Conservation (phyloP, 805 yeast species). For the Wickerhamiella domercqiae region DNA sequence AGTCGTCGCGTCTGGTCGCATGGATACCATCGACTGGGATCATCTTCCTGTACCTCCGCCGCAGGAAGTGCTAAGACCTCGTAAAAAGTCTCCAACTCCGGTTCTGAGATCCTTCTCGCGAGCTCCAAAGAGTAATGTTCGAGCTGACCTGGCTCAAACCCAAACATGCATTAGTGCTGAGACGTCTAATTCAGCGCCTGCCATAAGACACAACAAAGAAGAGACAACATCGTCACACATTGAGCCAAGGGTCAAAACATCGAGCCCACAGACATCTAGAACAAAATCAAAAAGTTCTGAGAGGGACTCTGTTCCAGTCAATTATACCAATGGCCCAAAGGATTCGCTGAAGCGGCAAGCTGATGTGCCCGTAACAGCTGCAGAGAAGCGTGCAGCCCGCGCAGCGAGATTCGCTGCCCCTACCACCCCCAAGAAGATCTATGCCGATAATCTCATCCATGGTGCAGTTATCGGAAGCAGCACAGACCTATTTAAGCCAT, state of each 20-base stretch:
- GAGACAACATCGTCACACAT: too few relatives aligned
- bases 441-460: neutral
- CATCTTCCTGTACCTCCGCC: neutral
- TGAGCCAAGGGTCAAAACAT: too few relatives aligned
- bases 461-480: slow-evolving; percentile 45
- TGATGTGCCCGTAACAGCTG: neutral
- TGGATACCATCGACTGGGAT: neutral
- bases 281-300: neutral
- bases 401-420: slow-evolving; percentile 1
- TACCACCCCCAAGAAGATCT: neutral
- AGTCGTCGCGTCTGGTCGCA: neutral
- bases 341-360: too few relatives aligned
- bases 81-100: neutral
- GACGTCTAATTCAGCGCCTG: neutral
- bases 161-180: neutral
- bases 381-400: neutral
- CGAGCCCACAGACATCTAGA: neutral
- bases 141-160: neutral
- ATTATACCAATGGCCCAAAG: too few relatives aligned
- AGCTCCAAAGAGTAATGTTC: too few relatives aligned
- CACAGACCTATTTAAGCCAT: slow-evolving; percentile 54
- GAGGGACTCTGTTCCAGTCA: too few relatives aligned
- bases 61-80: neutral
- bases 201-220: neutral
- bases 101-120: too few relatives aligned